Conservation (phyloP, 2,329 filamentous ascomycete genomes). For the Ceratocystis eucalypticola region DNA sequence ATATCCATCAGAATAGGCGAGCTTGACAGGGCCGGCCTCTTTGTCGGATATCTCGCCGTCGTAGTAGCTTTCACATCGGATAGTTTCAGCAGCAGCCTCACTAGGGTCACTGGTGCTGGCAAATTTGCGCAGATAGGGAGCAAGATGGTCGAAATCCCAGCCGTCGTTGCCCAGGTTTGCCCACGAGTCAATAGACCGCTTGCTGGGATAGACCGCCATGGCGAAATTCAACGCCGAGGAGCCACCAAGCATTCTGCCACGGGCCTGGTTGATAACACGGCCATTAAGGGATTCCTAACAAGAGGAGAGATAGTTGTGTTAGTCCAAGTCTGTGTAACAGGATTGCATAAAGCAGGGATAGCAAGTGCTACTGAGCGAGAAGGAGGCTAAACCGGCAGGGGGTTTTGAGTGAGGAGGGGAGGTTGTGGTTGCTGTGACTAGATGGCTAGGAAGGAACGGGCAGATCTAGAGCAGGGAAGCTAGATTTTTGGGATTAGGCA, state of each 20-base stretch:
- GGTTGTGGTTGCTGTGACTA: background rate
- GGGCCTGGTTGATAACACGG: constrained; percentile 25
- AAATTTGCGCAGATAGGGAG: constrained; percentile 28
- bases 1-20: constrained; percentile 21
- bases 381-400: background rate
- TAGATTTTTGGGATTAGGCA: background rate
- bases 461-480: background rate
- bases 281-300: constrained; percentile 18
- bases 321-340: background rate
- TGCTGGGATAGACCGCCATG: constrained; percentile 24
- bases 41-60: constrained; percentile 25
- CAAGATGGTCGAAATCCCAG: constrained; percentile 24
- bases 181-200: constrained; percentile 21
- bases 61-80: constrained; percentile 26
- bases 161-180: constrained; percentile 23
- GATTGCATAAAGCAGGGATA: background rate
- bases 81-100: constrained; percentile 23
- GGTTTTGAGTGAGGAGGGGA: background rate
- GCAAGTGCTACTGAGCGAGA: background rate
- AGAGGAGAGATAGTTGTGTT: background rate
- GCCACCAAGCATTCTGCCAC: constrained; percentile 46
- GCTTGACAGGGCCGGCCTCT: constrained; percentile 22
- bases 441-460: background rate
- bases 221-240: constrained; percentile 48
- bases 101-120: constrained; percentile 25